A percentile compares a stretch with the other conserved stretches of the same genome.
Evolutionary conservation across 306 rosid genomes (phyloP).

Genomic region (Vicia villosa): DNA sequence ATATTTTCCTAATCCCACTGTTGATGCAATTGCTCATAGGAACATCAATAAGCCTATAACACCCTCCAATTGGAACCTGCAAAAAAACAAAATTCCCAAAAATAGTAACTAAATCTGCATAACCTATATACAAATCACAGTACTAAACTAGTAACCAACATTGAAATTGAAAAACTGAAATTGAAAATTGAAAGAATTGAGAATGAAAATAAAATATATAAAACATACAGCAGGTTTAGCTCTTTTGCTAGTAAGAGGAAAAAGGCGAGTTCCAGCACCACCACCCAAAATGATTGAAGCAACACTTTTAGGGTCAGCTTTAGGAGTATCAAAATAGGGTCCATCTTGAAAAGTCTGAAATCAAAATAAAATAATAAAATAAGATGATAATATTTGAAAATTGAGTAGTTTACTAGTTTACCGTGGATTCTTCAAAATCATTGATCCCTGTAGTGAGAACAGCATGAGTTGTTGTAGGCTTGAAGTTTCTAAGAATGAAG

Average conservation of each 20-base stretch:
- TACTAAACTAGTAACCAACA: background rate
- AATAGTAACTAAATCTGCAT: background rate
- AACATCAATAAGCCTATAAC: slow-evolving; percentile 86
- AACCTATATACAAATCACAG: background rate
- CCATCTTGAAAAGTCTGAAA: slow-evolving; percentile 53
- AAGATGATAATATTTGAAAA: background rate
- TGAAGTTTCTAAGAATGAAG: slow-evolving; percentile 34
- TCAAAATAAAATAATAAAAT: background rate
- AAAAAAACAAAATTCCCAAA: background rate
- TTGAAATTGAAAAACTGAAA: background rate
- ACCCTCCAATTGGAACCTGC: slow-evolving; percentile 95
- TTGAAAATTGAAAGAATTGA: too few relatives aligned
- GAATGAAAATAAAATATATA: too few relatives aligned
- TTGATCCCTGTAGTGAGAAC: slow-evolving; percentile 59
- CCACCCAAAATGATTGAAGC: slow-evolving; percentile 93
- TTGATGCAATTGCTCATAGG: slow-evolving; percentile 98
- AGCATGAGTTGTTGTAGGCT: slow-evolving; percentile 19
- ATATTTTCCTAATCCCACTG: slow-evolving; percentile 84
- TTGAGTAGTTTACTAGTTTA: slow-evolving; percentile 22
- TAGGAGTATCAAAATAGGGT: slow-evolving; percentile 49
- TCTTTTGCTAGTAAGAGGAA: slow-evolving; percentile 87
- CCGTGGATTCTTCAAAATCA: slow-evolving; percentile 50
- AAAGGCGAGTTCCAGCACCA: slow-evolving; percentile 93
- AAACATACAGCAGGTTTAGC: slow-evolving; percentile 71
- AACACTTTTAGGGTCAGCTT: slow-evolving; percentile 73